Conservation (phyloP, 768 basidiomycete species). For the Mycena galopus region DNA sequence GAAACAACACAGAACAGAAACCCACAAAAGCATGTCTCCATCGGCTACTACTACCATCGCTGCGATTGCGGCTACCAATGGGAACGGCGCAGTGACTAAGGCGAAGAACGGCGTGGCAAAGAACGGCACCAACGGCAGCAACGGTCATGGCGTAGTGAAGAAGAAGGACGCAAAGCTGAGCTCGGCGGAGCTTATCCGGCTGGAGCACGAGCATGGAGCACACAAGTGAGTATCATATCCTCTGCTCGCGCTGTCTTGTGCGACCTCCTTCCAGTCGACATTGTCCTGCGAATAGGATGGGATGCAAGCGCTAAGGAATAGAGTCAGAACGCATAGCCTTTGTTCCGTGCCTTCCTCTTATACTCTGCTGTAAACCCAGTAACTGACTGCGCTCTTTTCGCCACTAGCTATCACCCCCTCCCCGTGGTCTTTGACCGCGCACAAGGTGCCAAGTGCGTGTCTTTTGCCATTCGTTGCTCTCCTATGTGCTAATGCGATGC, state of each 20-base stretch:
- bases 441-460: conserved; percentile 81
- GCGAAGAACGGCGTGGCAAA: too few relatives aligned
- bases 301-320: conserved; percentile 19
- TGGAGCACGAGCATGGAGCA: conserved; percentile 87
- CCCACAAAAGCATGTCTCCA: conserved; percentile 18
- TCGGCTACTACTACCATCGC: conserved; percentile 2
- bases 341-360: conserved; percentile 38
- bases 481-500: conserved; percentile 32
- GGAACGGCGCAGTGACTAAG: conserved; percentile 31
- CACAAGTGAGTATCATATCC: conserved; percentile 93
- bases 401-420: conserved; percentile 91
- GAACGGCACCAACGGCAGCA: not conserved
- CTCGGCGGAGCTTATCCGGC: conserved; percentile 79
- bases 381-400: conserved; percentile 56
- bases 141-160: not conserved
- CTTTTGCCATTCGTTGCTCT: conserved; percentile 5
- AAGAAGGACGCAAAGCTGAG: conserved; percentile 48
- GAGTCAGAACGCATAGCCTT: conserved; percentile 18
- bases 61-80: conserved; percentile 3
- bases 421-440: conserved; percentile 95
- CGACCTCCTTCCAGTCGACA: too few relatives aligned
- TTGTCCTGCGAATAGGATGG: too few relatives aligned
- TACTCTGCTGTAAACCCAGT: conserved; percentile 38
- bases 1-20: not conserved
- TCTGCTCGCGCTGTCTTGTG: too few relatives aligned